Conservation (phyloP, 345 rosid genomes). For the Eucalyptus caleyi region DNA sequence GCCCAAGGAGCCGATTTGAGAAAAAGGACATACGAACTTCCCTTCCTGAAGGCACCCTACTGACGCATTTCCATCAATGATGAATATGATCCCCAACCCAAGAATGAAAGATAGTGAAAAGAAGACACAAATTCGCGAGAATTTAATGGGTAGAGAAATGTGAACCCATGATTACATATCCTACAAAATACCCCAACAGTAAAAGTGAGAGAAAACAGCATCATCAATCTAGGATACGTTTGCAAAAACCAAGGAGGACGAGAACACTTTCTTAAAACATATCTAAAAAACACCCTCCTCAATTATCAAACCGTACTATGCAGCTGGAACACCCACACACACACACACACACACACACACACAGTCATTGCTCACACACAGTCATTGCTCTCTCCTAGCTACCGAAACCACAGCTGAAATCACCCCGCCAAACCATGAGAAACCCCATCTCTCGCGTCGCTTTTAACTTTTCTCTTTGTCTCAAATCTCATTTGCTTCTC, state of each 20-base stretch:
- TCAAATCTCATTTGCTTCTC: neutral
- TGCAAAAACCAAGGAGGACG: conserved; percentile 7
- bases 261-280: neutral
- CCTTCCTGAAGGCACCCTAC: neutral
- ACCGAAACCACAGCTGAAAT: conserved; percentile 3
- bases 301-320: conserved; percentile 8
- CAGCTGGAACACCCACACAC: conserved; percentile 27
- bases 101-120: neutral
- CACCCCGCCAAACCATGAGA: neutral
- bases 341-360: neutral
- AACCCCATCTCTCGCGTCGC: neutral
- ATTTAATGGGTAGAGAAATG: neutral
- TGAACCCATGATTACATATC: neutral
- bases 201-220: neutral
- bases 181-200: conserved; percentile 4
- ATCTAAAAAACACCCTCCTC: neutral
- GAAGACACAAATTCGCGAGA: neutral
- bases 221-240: conserved; percentile 7
- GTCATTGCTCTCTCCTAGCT: neutral
- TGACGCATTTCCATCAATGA: neutral
- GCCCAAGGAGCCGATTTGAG: neutral
- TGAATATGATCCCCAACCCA: neutral
- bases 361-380: neutral
- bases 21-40: neutral
- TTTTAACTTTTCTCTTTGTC: neutral